Base-by-base conservation (phyloP, 2,329 filamentous ascomycete species). In the Fusarium continuum region DNA sequence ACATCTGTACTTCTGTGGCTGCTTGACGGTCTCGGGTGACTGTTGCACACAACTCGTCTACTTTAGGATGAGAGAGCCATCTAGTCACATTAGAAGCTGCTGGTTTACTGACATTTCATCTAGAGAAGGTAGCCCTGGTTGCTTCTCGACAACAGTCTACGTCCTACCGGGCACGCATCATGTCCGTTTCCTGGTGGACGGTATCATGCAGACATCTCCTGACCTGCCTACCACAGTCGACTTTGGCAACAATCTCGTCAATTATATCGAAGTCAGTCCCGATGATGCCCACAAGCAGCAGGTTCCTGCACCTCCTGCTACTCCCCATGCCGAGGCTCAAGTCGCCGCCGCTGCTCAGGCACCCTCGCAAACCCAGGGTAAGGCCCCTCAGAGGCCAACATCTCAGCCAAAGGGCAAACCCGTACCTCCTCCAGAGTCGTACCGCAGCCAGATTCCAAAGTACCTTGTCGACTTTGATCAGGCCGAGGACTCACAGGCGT, bases 191-290 rank as follows among this genome's bases (percentile, higher is more conserved):
- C 85, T 99, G 67, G 93, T 97, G 45, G 94, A 98, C 78, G 91
- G 91, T 55, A 89, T 94, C 72, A 97, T 97, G 92, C 87, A 90
- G 74, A 95, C 93, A 13, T 95, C 92, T 14, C 88, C 91, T 58
- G 87, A 91, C 64, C 83, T 97, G 51, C 94, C 95, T 13, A 98
- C 95, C 0, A 96, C 95, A 2, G 95, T 99, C 55, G 95, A 99
- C 76, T 97, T 96, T 75, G 96, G 93, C 65, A 98, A 98, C 79
- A 96, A 97, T 74, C 83, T 99, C 16, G 94, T 99, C 77, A 99
- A 99, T 78, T 99, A 98, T 75, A 92, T 99, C 72, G 95, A 99
- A 79, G 91, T 98, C 61, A 91, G 85, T 70, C 87, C 91, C 29
- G 89, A 93, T 52, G 90, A 93, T 71, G 77, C 88, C 25, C 64